Evolutionary conservation across 805 yeast genomes (phyloP).

Genomic region (Saccharomycopsis babjevae): DNA sequence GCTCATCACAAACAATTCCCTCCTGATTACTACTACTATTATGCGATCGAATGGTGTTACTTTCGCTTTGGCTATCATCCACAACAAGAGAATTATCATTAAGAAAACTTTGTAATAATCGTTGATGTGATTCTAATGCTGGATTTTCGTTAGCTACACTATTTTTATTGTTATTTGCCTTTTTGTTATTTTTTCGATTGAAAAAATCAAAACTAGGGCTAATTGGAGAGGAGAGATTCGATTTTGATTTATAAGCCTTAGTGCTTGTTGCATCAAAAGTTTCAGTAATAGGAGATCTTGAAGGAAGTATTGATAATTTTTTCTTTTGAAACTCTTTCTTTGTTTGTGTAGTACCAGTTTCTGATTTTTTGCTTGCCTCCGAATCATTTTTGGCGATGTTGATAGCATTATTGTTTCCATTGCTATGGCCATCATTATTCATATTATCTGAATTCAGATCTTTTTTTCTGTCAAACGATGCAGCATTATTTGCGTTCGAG

Average conservation of each 20-base stretch:
- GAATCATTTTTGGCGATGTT: background rate
- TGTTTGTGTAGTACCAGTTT: background rate
- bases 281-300: background rate
- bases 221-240: background rate
- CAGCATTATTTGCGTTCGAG: background rate
- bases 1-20: background rate
- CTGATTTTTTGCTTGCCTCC: background rate
- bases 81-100: background rate
- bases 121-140: background rate
- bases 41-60: background rate
- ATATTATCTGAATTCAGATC: too few relatives aligned
- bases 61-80: background rate
- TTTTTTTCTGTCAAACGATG: too few relatives aligned
- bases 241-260: background rate
- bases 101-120: background rate
- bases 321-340: background rate
- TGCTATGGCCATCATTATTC: too few relatives aligned
- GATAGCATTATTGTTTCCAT: background rate
- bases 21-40: background rate
- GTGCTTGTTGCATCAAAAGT: background rate
- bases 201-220: background rate
- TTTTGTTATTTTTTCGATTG: background rate
- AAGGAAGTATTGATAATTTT: background rate
- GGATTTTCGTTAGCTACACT: background rate
- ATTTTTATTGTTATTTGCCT: background rate